Base-by-base conservation (phyloP, 2,329 filamentous ascomycete species). In the Blastomyces silverae region DNA sequence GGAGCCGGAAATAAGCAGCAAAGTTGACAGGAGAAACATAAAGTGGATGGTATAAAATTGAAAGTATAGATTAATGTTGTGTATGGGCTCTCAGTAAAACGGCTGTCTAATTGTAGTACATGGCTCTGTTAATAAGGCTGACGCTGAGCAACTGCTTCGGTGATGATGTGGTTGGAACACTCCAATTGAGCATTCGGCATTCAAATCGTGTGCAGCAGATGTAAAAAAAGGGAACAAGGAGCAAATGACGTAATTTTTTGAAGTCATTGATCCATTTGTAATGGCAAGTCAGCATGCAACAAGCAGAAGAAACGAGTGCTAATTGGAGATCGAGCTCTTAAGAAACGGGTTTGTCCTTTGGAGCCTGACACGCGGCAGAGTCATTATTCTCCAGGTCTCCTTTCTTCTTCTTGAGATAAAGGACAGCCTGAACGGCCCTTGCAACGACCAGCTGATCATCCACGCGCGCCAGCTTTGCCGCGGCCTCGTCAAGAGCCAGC, bases 401-500 rank as follows among this genome's bases (percentile, higher is more conserved):
- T 37, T 61, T 37, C 20, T 11, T 44, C 15, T 48, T 37, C 31
- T 62, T 46, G 13, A 62, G 20, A 34, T 46, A 25, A 25, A 22
- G 5, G 39, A 58, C 37, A 63, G 52, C 53, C 34, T 58, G 52
- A 31, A 63, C 37, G 22, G 62, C 62, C 39, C 62, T 58, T 15
- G 50, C 42, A 39, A 63, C 52, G 6, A 63, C 25, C 50, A 11
- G 50, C 50, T 63, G 39, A 63, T 67, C 67, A 53, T 66, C 66
- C 8, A 64, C 57, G 46, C 53, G 62, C 17, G 37, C 66, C 50
- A 68, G 34, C 57, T 66, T 60, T 15, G 25, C 42, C 13, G 69
- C 65, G 1, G 70, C 70, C 34, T 69, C 65, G 1, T 61, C 63
- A 13, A 67, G 22, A 20, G 61, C 50, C 17, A 67, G 59, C 66